Evolutionary conservation across 805 yeast genomes (phyloP), one percentile per base, ranked within the genome.

Genomic region (Starmerella geochares): DNA sequence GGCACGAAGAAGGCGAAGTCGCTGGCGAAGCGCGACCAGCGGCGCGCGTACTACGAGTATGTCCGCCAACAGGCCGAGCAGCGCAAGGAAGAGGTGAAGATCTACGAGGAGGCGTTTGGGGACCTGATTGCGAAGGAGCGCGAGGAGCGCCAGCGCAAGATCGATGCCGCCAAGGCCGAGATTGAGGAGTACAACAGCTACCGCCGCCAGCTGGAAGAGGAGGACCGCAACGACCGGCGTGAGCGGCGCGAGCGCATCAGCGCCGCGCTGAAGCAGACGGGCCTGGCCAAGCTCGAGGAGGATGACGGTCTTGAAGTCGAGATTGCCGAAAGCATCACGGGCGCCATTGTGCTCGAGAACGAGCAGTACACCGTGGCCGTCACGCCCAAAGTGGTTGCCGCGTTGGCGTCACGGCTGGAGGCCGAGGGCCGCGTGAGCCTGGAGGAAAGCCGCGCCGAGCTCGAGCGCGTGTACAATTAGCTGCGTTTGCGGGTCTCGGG

Each of bases 1-100:
- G 67, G 68, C 24, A 53, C 62, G 17, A 65, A 65, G 50, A 65
- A 65, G 57, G 60, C 67, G 38, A 58, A 57, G 45, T 62, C 67
- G 19, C 58, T 63, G 31, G 67, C 65, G 6, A 46, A 55, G 20
- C 48, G 61, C 29, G 68, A 64, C 35, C 64, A 58, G 46, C 56
- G 63, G n/a, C 50, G 67, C 4, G 63, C 63, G 24, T 65, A 62
- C 49, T 59, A 54, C 47, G 68, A 65, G 54, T 60, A 55, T 45
- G 59, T 65, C 23, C 56, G 66, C 19, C 60, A 61, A 48, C 52
- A 51, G 50, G 65, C 65, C 20, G 65, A 58, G 33, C 59, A 52
- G n/a, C 56, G 56, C 31, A 49, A 59, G 8, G 52, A 51, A 28
- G 56, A 51, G 11, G 54, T 58, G n/a, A 44, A 51, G 33, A 45